phyloP scores from a whole-genome alignment of 1,284 basidiomycete genomes.

The Meripilus lineatus region DNA sequence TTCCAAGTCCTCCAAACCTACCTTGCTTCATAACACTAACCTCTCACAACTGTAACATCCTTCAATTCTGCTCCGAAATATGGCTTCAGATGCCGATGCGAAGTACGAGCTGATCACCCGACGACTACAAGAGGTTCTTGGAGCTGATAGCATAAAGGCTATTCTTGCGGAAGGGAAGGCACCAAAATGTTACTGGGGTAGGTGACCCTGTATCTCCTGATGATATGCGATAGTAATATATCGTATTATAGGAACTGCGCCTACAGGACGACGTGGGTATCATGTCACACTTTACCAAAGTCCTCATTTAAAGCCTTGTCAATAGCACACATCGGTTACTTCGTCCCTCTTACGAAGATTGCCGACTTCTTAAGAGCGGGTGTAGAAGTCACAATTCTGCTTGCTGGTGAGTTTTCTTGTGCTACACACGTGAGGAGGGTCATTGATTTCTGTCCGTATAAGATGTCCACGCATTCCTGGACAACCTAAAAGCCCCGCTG shows the following conservation, averaged over 20 bases:
- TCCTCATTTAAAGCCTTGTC: not conserved
- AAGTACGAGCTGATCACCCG: slow-evolving; percentile 87
- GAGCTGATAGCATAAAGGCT: slow-evolving; percentile 78
- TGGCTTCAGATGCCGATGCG: slow-evolving; percentile 38
- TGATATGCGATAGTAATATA: not conserved
- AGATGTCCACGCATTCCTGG: slow-evolving; percentile 98
- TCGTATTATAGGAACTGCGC: slow-evolving; percentile 69
- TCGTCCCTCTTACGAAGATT: slow-evolving; percentile 93
- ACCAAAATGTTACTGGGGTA: slow-evolving; percentile 89
- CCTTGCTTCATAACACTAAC: not conserved
- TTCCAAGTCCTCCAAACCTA: no score
- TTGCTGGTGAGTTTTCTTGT: slow-evolving; percentile 65
- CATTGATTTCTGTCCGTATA: slow-evolving; percentile 2
- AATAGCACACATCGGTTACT: slow-evolving; percentile 94
- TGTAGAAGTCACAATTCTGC: slow-evolving; percentile 85
- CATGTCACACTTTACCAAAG: not conserved
- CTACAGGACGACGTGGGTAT: slow-evolving; percentile 86
- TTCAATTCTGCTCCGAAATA: not conserved
- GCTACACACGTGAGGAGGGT: not conserved
- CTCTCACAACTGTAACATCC: not conserved
- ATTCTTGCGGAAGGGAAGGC: slow-evolving; percentile 77
- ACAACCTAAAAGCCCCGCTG: slow-evolving; percentile 97
- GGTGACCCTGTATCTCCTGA: slow-evolving; percentile 24
- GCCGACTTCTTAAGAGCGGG: slow-evolving; percentile 94
- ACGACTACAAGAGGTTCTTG: slow-evolving; percentile 85